Evolutionary conservation across 768 basidiomycete genomes (phyloP).

Genomic region (Amanita polypyramis): DNA sequence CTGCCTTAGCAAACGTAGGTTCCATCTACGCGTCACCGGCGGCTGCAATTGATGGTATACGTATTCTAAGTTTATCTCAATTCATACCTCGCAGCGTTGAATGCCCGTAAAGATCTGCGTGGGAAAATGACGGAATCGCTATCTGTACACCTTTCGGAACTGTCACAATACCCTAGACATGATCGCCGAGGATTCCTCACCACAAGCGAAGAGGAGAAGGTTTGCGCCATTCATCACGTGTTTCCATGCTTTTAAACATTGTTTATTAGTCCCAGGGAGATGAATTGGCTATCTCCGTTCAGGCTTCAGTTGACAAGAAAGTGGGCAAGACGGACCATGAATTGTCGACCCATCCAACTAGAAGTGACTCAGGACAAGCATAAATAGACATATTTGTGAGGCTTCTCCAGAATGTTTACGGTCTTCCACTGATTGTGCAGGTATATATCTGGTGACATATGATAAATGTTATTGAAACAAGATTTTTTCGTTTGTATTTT

Average conservation of each 20-base stretch:
- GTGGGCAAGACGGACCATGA: slow-evolving; percentile 5
- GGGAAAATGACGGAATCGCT: slow-evolving; percentile 22
- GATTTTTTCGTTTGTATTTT: too few relatives aligned
- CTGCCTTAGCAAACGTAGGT: slow-evolving; percentile 40
- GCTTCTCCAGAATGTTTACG: too few relatives aligned
- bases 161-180: slow-evolving; percentile 15
- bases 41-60: not conserved
- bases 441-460: too few relatives aligned
- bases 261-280: slow-evolving; percentile 3
- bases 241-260: not conserved
- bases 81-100: slow-evolving; percentile 45
- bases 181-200: slow-evolving; percentile 10
- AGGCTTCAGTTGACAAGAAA: slow-evolving; percentile 12
- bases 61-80: slow-evolving; percentile 38
- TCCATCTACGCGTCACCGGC: not conserved
- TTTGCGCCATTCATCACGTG: slow-evolving; percentile 1
- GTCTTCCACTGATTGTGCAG: too few relatives aligned
- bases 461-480: too few relatives aligned
- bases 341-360: too few relatives aligned
- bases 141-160: slow-evolving; percentile 33
- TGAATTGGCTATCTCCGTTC: slow-evolving; percentile 12
- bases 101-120: slow-evolving; percentile 33
- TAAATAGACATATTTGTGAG: too few relatives aligned
- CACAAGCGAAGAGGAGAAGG: slow-evolving; percentile 12
- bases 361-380: too few relatives aligned